Evolutionary conservation across 495 filamentous ascomycete genomes (phyloP), one percentile per base, ranked within the genome.

Genomic region (Hypoxylon crocopeplum): DNA sequence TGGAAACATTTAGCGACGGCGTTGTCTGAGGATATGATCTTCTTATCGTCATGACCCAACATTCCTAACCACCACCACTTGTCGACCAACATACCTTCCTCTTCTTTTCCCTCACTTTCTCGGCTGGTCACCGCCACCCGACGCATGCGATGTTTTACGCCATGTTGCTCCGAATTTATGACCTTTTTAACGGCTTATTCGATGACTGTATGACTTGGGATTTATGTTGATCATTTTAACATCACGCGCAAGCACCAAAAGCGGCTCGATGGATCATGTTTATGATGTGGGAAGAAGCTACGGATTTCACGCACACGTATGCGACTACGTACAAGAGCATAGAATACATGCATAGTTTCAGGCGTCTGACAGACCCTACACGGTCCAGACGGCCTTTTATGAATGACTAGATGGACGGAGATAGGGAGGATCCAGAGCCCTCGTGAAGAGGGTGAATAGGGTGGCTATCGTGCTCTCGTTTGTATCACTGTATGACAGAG

Each of bases 101-200:
- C 61, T 66, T 62, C 52, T 62, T 59, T 34, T 57, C 59, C 40
- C 59, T 64, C 56, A 38, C 45, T 52, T n/a, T 62, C 34, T 19
- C 52, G 65, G 68, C 51, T 56, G 65, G 65, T 62, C 68, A 66
- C 65, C 55, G 62, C 62, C 55, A 48, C 40, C 56, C 63, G 48
- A 68, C 68, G 51, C 68, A 68, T 64, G 56, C 65, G 65, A 70
- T 66, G 56, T 53, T 51, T 61, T 65, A 64, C 64, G 59, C 41
- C 65, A 68, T 63, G 65, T 64, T 67, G 60, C 59, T 68, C 65
- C 62, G 66, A 70, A 17, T 58, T 70, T 68, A 70, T 53, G 68
- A 70, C 55, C 65, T 60, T 64, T 53, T 50, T 64, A 45, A 70
- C 59, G 58, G 61, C 61, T 46, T 45, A 60, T 66, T 68, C 68